Conservation (phyloP, 805 yeast genomes). For the Schwanniomyces polymorphus region DNA sequence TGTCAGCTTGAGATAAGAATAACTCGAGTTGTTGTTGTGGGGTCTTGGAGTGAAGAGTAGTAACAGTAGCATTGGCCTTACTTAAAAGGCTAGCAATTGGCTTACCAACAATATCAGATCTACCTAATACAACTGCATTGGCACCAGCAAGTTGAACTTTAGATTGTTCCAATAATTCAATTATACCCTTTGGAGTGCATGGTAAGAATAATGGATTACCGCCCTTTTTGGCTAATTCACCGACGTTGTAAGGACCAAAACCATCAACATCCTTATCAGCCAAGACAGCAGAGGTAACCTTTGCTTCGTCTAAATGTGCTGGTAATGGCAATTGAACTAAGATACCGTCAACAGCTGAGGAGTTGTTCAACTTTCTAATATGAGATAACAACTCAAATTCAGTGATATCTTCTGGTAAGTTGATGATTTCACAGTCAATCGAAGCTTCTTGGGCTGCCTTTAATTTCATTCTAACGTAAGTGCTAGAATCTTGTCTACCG, state of each 20-base stretch:
- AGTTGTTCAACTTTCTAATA: slow-evolving; percentile 58
- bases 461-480: slow-evolving; percentile 77
- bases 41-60: slow-evolving; percentile 71
- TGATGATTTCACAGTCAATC: slow-evolving; percentile 59
- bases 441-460: slow-evolving; percentile 75
- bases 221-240: slow-evolving; percentile 72
- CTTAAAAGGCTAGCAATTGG: slow-evolving; percentile 74
- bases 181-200: slow-evolving; percentile 82
- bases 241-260: slow-evolving; percentile 73
- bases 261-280: slow-evolving; percentile 82
- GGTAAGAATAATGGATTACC: slow-evolving; percentile 74
- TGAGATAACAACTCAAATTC: slow-evolving; percentile 56
- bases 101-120: slow-evolving; percentile 84
- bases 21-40: slow-evolving; percentile 47
- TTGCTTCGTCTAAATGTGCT: slow-evolving; percentile 63
- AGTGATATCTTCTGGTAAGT: slow-evolving; percentile 54
- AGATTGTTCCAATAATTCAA: slow-evolving; percentile 59
- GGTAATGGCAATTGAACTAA: slow-evolving; percentile 81
- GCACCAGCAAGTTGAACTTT: slow-evolving; percentile 60
- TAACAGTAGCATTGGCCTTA: slow-evolving; percentile 73
- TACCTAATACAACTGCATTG: slow-evolving; percentile 80
- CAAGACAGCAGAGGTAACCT: slow-evolving; percentile 64
- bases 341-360: slow-evolving; percentile 65
- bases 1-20: slow-evolving; percentile 62
- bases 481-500: slow-evolving; percentile 72